Conservation (phyloP, 2,329 filamentous ascomycete genomes). For the Trichothecium roseum region DNA sequence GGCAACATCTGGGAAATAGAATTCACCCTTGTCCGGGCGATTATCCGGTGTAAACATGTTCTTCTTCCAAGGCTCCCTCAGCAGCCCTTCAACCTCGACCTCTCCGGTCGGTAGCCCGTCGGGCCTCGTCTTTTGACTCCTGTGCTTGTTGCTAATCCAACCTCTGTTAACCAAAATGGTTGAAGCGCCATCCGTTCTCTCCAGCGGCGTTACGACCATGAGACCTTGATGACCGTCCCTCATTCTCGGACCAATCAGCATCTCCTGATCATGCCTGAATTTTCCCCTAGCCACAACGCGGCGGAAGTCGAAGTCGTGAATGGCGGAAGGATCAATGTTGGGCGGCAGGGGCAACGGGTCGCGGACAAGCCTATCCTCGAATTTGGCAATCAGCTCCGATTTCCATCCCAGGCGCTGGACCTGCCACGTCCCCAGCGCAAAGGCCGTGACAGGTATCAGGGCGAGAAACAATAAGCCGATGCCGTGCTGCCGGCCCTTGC, state of each 20-base stretch:
- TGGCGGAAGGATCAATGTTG: conserved; percentile 66
- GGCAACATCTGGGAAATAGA: conserved; percentile 88
- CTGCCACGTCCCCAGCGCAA: conserved; percentile 88
- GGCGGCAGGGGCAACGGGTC: conserved; percentile 79
- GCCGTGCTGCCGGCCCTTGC: conserved; percentile 62
- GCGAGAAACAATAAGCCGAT: conserved; percentile 73
- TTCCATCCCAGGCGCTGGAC: conserved; percentile 91
- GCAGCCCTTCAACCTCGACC: conserved; percentile 71
- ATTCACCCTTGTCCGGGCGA: conserved; percentile 69
- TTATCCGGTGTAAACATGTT: conserved; percentile 97
- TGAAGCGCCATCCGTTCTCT: conserved; percentile 49
- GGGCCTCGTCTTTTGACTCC: conserved; percentile 52
- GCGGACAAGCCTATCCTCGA: conserved; percentile 83
- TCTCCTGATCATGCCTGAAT: conserved; percentile 83
- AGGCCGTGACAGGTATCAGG: conserved; percentile 84
- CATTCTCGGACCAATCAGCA: conserved; percentile 87
- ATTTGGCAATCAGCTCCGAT: conserved; percentile 78
- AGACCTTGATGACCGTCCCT: conserved; percentile 84
- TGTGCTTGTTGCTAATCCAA: conserved; percentile 76
- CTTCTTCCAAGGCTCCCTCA: conserved; percentile 89
- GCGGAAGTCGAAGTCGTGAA: conserved; percentile 86
- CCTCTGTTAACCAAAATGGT: conserved; percentile 83
- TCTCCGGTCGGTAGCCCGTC: conserved; percentile 58
- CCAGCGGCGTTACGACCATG: conserved; percentile 83
- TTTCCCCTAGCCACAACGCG: conserved; percentile 65